phyloP scores from a whole-genome alignment of 2,329 filamentous ascomycete genomes.

The Fusarium luffae region DNA sequence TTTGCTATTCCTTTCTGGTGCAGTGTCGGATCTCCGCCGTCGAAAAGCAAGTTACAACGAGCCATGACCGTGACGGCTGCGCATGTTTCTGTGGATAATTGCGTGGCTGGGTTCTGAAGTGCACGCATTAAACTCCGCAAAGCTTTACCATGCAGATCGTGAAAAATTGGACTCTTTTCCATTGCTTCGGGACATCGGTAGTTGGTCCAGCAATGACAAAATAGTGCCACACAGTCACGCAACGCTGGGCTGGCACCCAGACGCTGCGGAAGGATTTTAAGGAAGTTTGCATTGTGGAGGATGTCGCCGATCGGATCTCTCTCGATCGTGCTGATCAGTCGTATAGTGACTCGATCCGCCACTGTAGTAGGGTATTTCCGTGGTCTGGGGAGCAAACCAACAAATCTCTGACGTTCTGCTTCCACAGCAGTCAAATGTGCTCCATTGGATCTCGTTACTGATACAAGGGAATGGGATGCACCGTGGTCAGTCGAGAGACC shows the following conservation, averaged over 20 bases:
- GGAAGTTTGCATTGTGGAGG: background rate
- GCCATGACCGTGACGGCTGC: background rate
- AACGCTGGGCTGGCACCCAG: background rate
- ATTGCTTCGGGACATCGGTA: background rate
- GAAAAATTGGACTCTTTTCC: background rate
- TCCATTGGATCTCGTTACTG: background rate
- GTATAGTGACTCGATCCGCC: background rate
- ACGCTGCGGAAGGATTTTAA: background rate
- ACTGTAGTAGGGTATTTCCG: background rate
- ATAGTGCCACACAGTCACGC: background rate
- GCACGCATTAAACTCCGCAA: background rate
- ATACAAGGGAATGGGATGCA: background rate
- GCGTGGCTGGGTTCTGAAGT: background rate
- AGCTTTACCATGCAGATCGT: background rate
- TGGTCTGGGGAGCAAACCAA: background rate
- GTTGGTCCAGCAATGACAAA: background rate
- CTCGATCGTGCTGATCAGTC: background rate
- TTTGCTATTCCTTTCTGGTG: background rate
- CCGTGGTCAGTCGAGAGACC: background rate
- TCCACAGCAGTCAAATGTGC: background rate
- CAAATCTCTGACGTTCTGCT: background rate
- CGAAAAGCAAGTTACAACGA: background rate
- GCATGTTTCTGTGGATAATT: background rate
- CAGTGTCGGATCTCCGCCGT: background rate
- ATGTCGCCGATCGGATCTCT: background rate